These are phyloP conservation scores for Ceratocystis variospora DNA, from an alignment of 2,329 filamentous ascomycete genomes.

Conservation along the genomic window DNA sequence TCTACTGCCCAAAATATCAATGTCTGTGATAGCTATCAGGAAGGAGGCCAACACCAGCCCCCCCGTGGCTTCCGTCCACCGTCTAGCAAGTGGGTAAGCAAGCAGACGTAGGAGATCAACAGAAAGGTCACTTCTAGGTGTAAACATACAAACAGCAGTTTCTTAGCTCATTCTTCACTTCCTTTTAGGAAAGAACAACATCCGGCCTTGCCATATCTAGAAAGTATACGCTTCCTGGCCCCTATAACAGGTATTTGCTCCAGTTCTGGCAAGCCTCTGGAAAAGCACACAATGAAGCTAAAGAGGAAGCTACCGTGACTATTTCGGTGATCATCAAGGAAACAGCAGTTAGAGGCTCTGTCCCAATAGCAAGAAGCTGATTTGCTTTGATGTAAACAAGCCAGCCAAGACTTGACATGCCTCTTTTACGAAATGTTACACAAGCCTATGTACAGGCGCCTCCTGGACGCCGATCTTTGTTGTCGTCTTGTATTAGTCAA, in stretches of 20 bases:
- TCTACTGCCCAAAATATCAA: background rate
- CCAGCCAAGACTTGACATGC: background rate
- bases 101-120: no score
- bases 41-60: background rate
- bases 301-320: background rate
- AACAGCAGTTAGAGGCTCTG: background rate
- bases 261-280: background rate
- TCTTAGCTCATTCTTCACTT: background rate
- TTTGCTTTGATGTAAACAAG: slow-evolving; percentile 5
- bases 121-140: background rate
- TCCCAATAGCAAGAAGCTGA: no score
- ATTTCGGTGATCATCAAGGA: background rate
- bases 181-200: background rate
- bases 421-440: background rate
- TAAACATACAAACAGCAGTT: background rate
- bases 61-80: background rate
- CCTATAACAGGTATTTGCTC: background rate
- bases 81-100: no score
- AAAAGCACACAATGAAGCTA: background rate
- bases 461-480: background rate
- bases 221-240: background rate
- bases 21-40: background rate
- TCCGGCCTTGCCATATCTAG: background rate
- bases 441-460: background rate
- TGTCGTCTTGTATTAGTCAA: background rate